phyloP scores from a whole-genome alignment of 2,329 filamentous ascomycete genomes.

The Aureobasidium melanogenum region DNA sequence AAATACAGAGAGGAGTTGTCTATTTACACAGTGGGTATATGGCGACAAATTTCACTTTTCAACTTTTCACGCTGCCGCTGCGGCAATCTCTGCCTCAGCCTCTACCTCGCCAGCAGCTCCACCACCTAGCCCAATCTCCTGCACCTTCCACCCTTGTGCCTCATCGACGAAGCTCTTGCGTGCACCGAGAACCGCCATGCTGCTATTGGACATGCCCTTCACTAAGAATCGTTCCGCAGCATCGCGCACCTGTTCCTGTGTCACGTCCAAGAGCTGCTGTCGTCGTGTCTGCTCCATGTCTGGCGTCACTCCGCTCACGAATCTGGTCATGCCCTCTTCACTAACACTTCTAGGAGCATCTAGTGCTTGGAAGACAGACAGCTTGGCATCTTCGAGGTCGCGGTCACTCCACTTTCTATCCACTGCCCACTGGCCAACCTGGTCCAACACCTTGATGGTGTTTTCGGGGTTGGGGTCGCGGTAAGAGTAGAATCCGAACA shows the following conservation, averaged over 20 bases:
- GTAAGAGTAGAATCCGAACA: conserved; percentile 95
- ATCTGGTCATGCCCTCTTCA: conserved; percentile 76
- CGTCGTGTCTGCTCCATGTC: conserved; percentile 82
- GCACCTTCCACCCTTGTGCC: conserved; percentile 62
- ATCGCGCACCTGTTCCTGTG: conserved; percentile 65
- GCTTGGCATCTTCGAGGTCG: conserved; percentile 91
- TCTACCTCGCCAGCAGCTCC: conserved; percentile 18
- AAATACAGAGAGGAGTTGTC: conserved; percentile 10
- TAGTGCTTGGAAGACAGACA: conserved; percentile 84
- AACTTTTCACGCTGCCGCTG: conserved; percentile 3
- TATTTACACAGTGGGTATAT: conserved; percentile 15
- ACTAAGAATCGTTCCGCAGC: conserved; percentile 73
- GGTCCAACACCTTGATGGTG: conserved; percentile 73
- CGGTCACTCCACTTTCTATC: conserved; percentile 73
- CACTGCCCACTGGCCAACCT: conserved; percentile 72
- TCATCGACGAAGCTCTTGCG: conserved; percentile 63
- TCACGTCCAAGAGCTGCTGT: conserved; percentile 80
- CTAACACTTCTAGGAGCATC: conserved; percentile 85
- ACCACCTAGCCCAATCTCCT: conserved; percentile 57
- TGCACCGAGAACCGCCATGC: conserved; percentile 70
- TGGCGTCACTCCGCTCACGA: conserved; percentile 75
- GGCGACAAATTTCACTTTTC: neutral
- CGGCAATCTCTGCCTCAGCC: conserved; percentile 19
- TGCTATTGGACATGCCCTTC: conserved; percentile 46
- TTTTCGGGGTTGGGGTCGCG: conserved; percentile 91